These are phyloP conservation scores for Quaeritorhiza haematococci DNA, from an alignment of 371 early-diverging fungal genomes.

Conservation along the genomic window DNA sequence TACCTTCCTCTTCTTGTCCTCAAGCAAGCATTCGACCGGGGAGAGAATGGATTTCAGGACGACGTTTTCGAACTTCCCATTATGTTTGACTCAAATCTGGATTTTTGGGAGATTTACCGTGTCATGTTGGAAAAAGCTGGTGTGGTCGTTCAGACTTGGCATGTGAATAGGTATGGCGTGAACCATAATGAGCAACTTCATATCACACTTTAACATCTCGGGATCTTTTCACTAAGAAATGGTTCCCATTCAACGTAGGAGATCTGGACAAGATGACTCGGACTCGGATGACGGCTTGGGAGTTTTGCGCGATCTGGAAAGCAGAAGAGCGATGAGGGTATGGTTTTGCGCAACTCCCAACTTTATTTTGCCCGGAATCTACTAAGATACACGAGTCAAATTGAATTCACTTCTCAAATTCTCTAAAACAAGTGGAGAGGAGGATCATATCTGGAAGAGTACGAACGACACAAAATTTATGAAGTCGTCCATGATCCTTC, in stretches of 20 bases:
- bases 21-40: constrained; percentile 1
- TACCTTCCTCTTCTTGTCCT: constrained; percentile 24
- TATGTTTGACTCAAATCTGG: constrained; percentile 36
- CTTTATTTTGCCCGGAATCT: too few species aligned
- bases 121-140: neutral
- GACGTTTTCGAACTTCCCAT: constrained; percentile 30
- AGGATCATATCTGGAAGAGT: too few species aligned
- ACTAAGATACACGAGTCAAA: too few species aligned
- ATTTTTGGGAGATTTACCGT: constrained; percentile 38
- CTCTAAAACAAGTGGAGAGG: too few species aligned
- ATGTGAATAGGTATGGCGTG: neutral
- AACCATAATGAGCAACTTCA: neutral
- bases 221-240: neutral
- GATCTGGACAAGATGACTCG: too few species aligned
- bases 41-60: constrained; percentile 22
- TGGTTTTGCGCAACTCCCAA: too few species aligned
- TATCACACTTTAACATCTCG: neutral
- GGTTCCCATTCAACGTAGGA: neutral
- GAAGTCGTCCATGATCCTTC: too few species aligned
- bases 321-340: too few species aligned
- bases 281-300: neutral
- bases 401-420: too few species aligned
- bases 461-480: too few species aligned
- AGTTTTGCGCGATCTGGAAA: too few species aligned
- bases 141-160: neutral